Conservation (phyloP, 768 basidiomycete species). For the Collybia mongolica region DNA sequence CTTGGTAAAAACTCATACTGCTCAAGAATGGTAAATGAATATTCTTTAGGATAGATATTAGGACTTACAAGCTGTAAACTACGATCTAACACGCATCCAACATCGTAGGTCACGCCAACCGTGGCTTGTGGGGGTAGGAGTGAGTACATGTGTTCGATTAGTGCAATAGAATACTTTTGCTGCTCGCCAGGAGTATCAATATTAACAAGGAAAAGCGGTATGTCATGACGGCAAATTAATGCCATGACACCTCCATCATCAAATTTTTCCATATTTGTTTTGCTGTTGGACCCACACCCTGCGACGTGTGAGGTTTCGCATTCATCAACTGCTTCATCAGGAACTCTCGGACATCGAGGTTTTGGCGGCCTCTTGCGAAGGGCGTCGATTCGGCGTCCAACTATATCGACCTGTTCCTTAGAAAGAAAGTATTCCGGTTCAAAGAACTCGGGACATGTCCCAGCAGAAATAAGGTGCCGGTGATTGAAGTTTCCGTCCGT, state of each 20-base stretch:
- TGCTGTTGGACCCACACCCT: constrained; percentile 16
- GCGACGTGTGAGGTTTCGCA: constrained; percentile 31
- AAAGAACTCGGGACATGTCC: constrained; percentile 28
- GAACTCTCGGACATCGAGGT: constrained; percentile 13
- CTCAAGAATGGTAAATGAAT: background rate
- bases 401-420: constrained; percentile 27
- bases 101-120: constrained; percentile 26
- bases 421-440: constrained; percentile 28
- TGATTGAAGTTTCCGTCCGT: constrained; percentile 40
- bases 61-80: constrained; percentile 25
- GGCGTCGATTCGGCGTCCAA: constrained; percentile 22
- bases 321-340: constrained; percentile 25
- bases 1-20: constrained; percentile 24
- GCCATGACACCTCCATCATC: constrained; percentile 33
- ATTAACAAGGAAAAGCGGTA: constrained; percentile 32
- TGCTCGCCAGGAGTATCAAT: constrained; percentile 34
- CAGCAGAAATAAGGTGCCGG: constrained; percentile 23
- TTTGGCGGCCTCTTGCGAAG: constrained; percentile 16
- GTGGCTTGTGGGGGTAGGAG: constrained; percentile 26
- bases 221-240: constrained; percentile 33
- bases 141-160: constrained; percentile 25
- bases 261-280: constrained; percentile 13
- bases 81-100: constrained; percentile 31
- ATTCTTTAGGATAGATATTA: background rate
- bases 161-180: constrained; percentile 33